Evolutionary conservation across 306 rosid species (phyloP), one percentile per base, ranked within the genome.

Genomic region (Albizia julibrissin): DNA sequence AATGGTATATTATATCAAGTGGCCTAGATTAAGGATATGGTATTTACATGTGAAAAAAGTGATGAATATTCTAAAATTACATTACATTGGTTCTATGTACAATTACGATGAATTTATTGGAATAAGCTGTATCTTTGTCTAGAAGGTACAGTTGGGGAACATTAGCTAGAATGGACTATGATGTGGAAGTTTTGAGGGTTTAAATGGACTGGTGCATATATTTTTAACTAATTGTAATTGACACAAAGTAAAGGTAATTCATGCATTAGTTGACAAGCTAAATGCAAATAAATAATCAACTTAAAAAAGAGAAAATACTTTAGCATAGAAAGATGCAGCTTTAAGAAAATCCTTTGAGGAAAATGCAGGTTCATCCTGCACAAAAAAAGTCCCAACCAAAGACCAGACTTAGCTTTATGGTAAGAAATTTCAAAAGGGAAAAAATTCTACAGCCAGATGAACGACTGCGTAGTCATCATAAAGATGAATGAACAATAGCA

Each of bases 281-380:
- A 66, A 86, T 75, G 75, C 65, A 65, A 18, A 59, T 67, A 86
- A 65, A 82, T 76, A 77, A 59, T 56, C 59, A 88, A 84, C 82
- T 74, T 49, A 15, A 81, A 0, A 80, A 58, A 46, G 67, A 61
- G 83, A 77, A 49, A 83, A 82, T 83, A 93, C 99, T 86, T 95
- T 95, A 79, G 99, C 93, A 88, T 90, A 92, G 91, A 95, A 92
- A 69, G 99, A 95, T 76, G 98, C 91, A 46, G 97, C 99, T 88
- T 98, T 89, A 74, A 86, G 88, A 89, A 87, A 95, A 87, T 95
- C 99, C 88, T 91, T 95, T 21, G 92, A 86, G 61, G 87, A 81
- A 87, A 92, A 89, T 16, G 99, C 98, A 75, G 90, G 91, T 90
- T 95, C 99, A 81, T 98, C 99, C 99, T 95, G 95, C 88, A 93